Evolutionary conservation across 768 basidiomycete species (phyloP), one percentile per base, ranked within the genome.

Genomic region (Phylloporus sp.): DNA sequence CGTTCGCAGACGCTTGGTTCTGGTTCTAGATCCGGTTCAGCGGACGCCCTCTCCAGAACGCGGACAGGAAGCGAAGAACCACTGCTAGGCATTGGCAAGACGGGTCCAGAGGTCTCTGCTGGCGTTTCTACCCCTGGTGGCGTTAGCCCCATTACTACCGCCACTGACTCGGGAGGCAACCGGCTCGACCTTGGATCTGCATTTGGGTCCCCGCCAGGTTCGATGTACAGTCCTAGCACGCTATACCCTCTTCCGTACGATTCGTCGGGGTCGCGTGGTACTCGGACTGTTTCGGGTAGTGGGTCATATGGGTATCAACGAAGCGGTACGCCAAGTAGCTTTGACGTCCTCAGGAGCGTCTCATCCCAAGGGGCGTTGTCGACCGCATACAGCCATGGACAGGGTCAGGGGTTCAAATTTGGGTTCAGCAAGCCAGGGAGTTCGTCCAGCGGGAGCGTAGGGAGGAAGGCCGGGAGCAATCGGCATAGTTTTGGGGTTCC

Each of bases 21-120:
- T 24, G 53, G 62, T 1, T 63, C 59, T 20, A 47, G 53, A 5
- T 64, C 59, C 0, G 55, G 55, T 14, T 64, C 62, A 2, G 52
- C 59, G 24, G 61, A 65, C 15, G 60, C 59, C 5, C 65, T 66
- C 27, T 48, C 50, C 4, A 44, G 58, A 35, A 67, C 63, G 15
- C 52, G 43, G 11, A 65, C 60, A 15, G 64, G 64, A 34, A 65
- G 64, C 13, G 65, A 65, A 21, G 64, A 65, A 13, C 63, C 56
- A 8, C 28, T 65, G 10, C 36, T 65, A 6, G 53, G 55, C 5
- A 45, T 59, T 8, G 43, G 55, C 28, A 62, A 37, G 35, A 29
- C 6, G 24, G 24, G 35, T 17, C 23, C 48, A 18, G 58, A 63
- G 5, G 6, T 44, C 17, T 23, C 42, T 5, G 29, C 11, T n/a